Conservation (phyloP, 345 rosid species). For the Trapa incisa region DNA sequence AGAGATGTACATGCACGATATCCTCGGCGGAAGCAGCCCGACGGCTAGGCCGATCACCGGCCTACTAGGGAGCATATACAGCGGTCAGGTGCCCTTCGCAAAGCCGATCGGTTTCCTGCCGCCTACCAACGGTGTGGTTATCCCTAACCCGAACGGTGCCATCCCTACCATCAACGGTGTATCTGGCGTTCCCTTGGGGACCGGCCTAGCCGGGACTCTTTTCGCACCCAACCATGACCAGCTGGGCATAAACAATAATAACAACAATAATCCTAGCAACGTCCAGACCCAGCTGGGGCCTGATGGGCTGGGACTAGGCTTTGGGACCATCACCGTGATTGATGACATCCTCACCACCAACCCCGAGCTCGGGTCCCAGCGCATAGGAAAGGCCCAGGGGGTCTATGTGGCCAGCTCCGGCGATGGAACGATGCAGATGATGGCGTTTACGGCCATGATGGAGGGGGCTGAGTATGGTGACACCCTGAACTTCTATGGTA, state of each 20-base stretch:
- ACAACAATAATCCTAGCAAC: neutral
- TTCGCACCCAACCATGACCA: constrained; percentile 33
- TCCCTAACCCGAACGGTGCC: constrained; percentile 86
- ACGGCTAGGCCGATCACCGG: constrained; percentile 89
- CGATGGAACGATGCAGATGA: constrained; percentile 79
- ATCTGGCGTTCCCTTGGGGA: constrained; percentile 79
- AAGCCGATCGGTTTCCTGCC: constrained; percentile 67
- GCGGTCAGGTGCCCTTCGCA: constrained; percentile 91
- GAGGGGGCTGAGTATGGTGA: constrained; percentile 93
- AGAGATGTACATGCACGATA: constrained; percentile 86
- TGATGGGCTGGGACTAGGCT: constrained; percentile 73
- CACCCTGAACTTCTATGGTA: constrained; percentile 77
- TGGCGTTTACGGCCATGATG: constrained; percentile 84
- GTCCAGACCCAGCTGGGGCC: constrained; percentile 72
- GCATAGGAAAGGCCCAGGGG: constrained; percentile 85
- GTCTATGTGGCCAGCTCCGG: constrained; percentile 80
- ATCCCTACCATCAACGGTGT: constrained; percentile 66
- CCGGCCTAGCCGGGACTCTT: constrained; percentile 70
- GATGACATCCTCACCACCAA: constrained; percentile 67
- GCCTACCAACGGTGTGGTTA: constrained; percentile 50
- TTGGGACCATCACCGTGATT: constrained; percentile 82
- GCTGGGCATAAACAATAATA: constrained; percentile 16
- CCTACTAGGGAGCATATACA: constrained; percentile 87
- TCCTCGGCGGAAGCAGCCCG: constrained; percentile 81
- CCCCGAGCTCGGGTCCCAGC: constrained; percentile 71